Percentiles rank a stretch among this genome's conserved stretches.
phyloP scores from a whole-genome alignment of 2,329 filamentous ascomycete genomes.

The Neofusicoccum ribis region DNA sequence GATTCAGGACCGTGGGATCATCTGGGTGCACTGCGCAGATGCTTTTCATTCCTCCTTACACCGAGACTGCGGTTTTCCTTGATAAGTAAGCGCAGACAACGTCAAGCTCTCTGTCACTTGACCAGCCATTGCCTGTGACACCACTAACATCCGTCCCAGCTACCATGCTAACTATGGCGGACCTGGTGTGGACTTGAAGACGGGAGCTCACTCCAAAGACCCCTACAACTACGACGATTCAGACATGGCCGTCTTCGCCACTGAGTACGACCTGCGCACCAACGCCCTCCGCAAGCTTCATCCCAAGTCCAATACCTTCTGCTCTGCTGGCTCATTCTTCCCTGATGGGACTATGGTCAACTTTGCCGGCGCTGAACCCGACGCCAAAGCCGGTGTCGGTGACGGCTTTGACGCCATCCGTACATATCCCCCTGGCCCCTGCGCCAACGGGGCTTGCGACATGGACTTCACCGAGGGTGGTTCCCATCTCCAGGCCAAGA shows the following conservation, averaged over 20 bases:
- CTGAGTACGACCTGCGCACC: conserved; percentile 20
- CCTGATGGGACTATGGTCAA: conserved; percentile 23
- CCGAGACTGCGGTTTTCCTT: conserved; percentile 22
- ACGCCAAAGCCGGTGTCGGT: conserved; percentile 18
- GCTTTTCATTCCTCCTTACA: conserved; percentile 22
- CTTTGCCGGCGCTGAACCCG: conserved; percentile 21
- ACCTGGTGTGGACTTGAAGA: conserved; percentile 20
- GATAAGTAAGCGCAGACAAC: conserved; percentile 20
- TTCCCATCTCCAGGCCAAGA: not conserved
- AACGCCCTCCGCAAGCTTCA: conserved; percentile 21
- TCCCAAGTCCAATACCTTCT: conserved; percentile 22
- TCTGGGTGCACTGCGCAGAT: conserved; percentile 22
- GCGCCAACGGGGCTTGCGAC: not conserved
- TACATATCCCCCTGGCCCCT: conserved; percentile 20
- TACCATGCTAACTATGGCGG: conserved; percentile 23
- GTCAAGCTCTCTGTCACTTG: too few species aligned
- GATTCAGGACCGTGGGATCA: conserved; percentile 23
- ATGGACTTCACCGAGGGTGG: conserved; percentile 16
- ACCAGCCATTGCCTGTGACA: too few species aligned
- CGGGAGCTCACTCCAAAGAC: conserved; percentile 18
- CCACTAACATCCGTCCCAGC: not conserved
- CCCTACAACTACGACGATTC: conserved; percentile 21
- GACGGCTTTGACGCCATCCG: conserved; percentile 21
- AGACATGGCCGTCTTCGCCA: conserved; percentile 20
- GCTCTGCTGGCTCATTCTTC: conserved; percentile 22